A percentile compares a stretch with the other conserved stretches of the same genome.
phyloP scores from a whole-genome alignment of 176 grass and related monocot species.

The Carex parvula region DNA sequence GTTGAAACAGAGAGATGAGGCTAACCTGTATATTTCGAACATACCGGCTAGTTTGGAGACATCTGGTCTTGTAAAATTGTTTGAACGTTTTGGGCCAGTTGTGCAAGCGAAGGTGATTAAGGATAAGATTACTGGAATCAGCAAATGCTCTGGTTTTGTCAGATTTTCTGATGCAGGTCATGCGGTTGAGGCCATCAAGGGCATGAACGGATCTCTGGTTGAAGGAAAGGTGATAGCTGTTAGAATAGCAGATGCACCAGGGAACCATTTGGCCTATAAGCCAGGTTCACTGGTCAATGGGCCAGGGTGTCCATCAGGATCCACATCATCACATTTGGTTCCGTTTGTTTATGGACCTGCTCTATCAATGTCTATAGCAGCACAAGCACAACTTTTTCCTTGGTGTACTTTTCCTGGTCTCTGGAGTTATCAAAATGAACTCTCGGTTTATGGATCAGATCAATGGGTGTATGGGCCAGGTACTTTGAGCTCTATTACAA shows the following conservation, averaged over 20 bases:
- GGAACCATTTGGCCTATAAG: neutral
- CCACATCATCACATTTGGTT: neutral
- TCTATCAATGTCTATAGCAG: neutral
- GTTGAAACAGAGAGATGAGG: constrained; percentile 51
- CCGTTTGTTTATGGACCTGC: neutral
- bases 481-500: neutral
- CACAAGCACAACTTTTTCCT: neutral
- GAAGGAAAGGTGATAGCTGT: constrained; percentile 55
- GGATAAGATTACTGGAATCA: constrained; percentile 1
- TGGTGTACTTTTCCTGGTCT: neutral
- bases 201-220: constrained; percentile 57
- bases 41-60: constrained; percentile 41
- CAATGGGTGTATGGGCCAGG: neutral
- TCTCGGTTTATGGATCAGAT: neutral
- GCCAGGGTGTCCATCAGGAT: neutral
- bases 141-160: constrained; percentile 50
- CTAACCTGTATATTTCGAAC: constrained; percentile 46
- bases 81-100: constrained; percentile 51
- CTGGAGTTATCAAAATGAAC: neutral
- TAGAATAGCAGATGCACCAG: constrained; percentile 32
- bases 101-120: constrained; percentile 28
- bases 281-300: neutral
- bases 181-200: constrained; percentile 42
- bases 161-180: constrained; percentile 37
- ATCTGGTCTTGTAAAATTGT: constrained; percentile 54